Evolutionary conservation across 1,284 basidiomycete species (phyloP).

Genomic region (Cryptococcus wingfieldii): DNA sequence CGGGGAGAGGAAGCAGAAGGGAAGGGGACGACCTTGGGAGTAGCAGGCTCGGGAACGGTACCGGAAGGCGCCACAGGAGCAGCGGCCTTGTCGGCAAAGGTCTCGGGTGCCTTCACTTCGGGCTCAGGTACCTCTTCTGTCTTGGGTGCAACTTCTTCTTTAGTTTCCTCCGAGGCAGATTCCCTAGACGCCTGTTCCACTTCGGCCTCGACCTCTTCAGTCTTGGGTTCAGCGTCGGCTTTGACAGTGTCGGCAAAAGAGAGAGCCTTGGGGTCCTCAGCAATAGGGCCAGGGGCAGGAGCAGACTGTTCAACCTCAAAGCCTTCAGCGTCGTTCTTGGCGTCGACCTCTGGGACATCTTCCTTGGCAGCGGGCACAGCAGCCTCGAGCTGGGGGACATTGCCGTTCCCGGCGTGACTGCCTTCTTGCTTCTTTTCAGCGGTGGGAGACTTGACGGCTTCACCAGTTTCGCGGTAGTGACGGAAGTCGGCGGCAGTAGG

Average conservation of each 20-base stretch:
- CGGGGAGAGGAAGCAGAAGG: conserved; percentile 2
- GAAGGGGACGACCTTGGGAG: conserved; percentile 5
- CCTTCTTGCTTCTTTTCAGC: not conserved
- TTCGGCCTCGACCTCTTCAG: not conserved
- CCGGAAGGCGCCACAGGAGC: no score
- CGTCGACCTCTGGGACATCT: not conserved
- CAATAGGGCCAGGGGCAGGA: conserved; percentile 2
- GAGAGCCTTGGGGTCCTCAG: conserved; percentile 2
- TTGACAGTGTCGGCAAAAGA: conserved; percentile 16
- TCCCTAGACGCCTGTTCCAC: not conserved
- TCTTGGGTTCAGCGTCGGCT: not conserved
- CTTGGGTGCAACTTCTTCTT: no score
- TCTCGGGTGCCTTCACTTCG: not conserved
- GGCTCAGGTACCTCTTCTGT: not conserved
- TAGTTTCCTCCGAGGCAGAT: no score
- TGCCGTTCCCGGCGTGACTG: not conserved
- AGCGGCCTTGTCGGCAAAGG: not conserved
- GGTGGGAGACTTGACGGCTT: not conserved
- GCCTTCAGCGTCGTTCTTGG: not conserved
- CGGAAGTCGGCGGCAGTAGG: conserved; percentile 9
- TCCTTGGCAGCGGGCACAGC: not conserved
- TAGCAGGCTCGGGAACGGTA: not conserved
- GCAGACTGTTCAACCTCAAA: not conserved
- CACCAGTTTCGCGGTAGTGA: not conserved
- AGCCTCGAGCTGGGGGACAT: not conserved